Conservation (phyloP, 305 asterid species). For the Fraxinus platypoda region DNA sequence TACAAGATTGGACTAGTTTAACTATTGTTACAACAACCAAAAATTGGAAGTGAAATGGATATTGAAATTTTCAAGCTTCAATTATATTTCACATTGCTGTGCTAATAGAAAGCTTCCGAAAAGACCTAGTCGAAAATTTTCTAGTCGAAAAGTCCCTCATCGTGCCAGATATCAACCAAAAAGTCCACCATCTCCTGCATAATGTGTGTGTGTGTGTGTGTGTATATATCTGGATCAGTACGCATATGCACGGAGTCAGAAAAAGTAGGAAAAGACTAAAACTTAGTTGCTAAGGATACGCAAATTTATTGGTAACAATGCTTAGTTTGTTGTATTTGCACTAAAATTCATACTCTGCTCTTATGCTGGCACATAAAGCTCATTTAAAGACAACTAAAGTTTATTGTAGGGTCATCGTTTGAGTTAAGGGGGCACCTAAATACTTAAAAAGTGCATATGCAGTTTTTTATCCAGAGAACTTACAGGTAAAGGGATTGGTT, state of each 20-base stretch:
- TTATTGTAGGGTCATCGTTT: not conserved
- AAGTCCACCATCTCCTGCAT: slow-evolving; percentile 57
- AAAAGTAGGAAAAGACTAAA: not conserved
- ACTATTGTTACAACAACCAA: not conserved
- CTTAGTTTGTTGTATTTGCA: not conserved
- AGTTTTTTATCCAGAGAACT: slow-evolving; percentile 25
- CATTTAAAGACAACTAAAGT: not conserved
- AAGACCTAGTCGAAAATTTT: not conserved
- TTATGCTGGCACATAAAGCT: not conserved
- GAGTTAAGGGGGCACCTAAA: not conserved
- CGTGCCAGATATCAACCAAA: slow-evolving; percentile 49
- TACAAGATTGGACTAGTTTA: not conserved
- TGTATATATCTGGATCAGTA: slow-evolving; percentile 3
- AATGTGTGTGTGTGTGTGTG: not conserved
- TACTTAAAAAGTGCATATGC: not conserved
- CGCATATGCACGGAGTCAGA: not conserved
- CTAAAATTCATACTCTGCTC: not conserved
- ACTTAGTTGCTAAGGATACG: not conserved
- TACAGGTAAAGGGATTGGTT: slow-evolving; percentile 74
- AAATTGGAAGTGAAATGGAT: not conserved
- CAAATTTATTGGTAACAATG: not conserved
- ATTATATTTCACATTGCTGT: not conserved
- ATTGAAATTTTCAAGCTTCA: not conserved
- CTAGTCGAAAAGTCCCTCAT: slow-evolving; percentile 55
- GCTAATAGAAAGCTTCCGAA: not conserved